These are phyloP conservation scores for Cyclostephanos invisitatus DNA, from an alignment of 108 stramenopile species.

Conservation along the genomic window DNA sequence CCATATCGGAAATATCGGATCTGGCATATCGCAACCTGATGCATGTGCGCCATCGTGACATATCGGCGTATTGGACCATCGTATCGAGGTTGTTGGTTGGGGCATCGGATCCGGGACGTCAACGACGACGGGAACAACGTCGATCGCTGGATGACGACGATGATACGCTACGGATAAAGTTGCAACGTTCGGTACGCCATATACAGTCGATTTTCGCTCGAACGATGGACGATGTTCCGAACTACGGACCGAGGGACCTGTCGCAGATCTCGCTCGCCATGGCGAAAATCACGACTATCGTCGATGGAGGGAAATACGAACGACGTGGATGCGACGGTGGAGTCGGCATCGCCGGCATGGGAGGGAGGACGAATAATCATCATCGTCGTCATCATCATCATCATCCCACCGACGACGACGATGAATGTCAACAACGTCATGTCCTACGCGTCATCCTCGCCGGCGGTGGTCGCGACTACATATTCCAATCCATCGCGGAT, in stretches of 20 bases:
- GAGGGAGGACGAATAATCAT: too few relatives aligned
- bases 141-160: not conserved
- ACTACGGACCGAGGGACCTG: not conserved
- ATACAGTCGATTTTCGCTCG: not conserved
- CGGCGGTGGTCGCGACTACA: not conserved
- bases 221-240: not conserved
- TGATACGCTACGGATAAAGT: not conserved
- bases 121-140: not conserved
- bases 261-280: not conserved
- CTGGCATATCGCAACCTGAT: not conserved
- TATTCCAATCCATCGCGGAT: conserved; percentile 4
- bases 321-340: too few relatives aligned
- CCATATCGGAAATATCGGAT: not conserved
- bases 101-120: not conserved
- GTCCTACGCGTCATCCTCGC: not conserved
- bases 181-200: not conserved
- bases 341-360: too few relatives aligned
- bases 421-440: not conserved
- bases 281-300: not conserved
- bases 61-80: conserved; percentile 8
- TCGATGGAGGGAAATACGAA: not conserved
- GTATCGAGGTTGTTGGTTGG: not conserved
- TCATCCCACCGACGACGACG: not conserved
- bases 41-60: not conserved
- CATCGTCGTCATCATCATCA: not conserved